Evolutionary conservation across 345 rosid genomes (phyloP).

Genomic region (Anastatica hierochuntica): DNA sequence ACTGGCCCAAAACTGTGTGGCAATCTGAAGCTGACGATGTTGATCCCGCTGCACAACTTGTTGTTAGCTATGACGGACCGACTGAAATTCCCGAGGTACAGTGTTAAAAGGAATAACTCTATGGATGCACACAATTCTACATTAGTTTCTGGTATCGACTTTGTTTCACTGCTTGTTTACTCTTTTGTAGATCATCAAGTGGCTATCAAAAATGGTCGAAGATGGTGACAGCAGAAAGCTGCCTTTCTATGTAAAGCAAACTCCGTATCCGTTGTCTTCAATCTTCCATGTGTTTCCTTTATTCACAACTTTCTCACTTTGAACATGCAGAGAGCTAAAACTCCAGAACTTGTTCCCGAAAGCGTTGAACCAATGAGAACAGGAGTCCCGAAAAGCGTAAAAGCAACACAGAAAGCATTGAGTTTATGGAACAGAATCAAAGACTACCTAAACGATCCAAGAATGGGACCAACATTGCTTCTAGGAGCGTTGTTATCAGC

Average conservation of each 20-base stretch:
- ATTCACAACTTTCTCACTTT: slow-evolving; percentile 5
- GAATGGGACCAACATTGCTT: slow-evolving; percentile 77
- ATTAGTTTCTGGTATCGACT: background rate
- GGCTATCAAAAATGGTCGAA: slow-evolving; percentile 67
- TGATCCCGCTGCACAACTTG: slow-evolving; percentile 87
- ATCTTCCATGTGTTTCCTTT: background rate
- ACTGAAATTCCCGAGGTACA: slow-evolving; percentile 58
- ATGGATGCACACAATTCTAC: background rate
- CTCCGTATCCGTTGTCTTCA: background rate
- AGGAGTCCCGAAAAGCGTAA: slow-evolving; percentile 52
- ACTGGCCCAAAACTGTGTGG: slow-evolving; percentile 46
- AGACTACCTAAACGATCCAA: slow-evolving; percentile 60
- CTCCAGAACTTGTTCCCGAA: slow-evolving; percentile 82
- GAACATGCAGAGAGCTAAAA: slow-evolving; percentile 53
- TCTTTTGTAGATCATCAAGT: slow-evolving; percentile 47
- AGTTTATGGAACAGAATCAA: slow-evolving; percentile 24
- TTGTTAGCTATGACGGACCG: slow-evolving; percentile 72
- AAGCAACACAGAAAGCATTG: slow-evolving; percentile 40
- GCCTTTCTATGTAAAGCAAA: slow-evolving; percentile 58
- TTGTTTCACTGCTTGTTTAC: slow-evolving; percentile 4
- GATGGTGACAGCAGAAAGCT: slow-evolving; percentile 84
- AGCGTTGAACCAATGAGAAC: slow-evolving; percentile 57
- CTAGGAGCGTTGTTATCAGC: slow-evolving; percentile 62
- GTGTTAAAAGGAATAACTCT: background rate
- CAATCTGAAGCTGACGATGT: slow-evolving; percentile 42